phyloP scores from a whole-genome alignment of 306 rosid species.

The Oxytropis ochrocephala region DNA sequence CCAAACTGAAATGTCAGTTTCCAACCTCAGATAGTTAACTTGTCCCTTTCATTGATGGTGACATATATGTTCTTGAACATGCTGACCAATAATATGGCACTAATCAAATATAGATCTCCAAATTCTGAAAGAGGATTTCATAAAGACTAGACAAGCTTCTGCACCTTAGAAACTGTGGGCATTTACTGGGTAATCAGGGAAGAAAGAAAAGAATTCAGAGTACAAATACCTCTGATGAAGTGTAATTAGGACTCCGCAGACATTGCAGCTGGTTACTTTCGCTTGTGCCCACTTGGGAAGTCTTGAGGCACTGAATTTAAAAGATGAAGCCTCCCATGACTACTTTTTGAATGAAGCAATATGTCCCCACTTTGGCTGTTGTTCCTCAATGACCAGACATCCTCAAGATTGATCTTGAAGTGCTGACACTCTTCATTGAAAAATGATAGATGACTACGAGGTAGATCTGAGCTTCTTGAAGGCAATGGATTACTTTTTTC shows the following conservation, averaged over 20 bases:
- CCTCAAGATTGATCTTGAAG: slow-evolving; percentile 17
- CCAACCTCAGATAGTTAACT: neutral
- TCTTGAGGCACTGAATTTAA: slow-evolving; percentile 67
- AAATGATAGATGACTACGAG: slow-evolving; percentile 23
- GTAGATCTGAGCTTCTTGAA: slow-evolving; percentile 37
- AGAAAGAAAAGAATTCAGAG: slow-evolving; percentile 13
- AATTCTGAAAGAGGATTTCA: neutral
- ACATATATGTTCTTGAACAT: neutral
- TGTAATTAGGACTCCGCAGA: slow-evolving; percentile 19
- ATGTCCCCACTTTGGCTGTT: slow-evolving; percentile 18
- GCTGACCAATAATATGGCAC: neutral
- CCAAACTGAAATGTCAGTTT: neutral
- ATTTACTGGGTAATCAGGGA: too few species aligned
- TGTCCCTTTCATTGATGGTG: neutral
- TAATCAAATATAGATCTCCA: neutral
- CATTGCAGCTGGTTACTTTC: slow-evolving; percentile 35
- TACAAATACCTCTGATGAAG: slow-evolving; percentile 46
- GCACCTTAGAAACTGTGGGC: neutral
- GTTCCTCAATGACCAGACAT: slow-evolving; percentile 14
- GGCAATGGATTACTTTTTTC: slow-evolving; percentile 34
- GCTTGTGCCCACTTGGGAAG: slow-evolving; percentile 78
- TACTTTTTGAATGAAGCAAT: slow-evolving; percentile 21
- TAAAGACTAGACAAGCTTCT: slow-evolving; percentile 5
- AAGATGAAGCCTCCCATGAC: slow-evolving; percentile 38
- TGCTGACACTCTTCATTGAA: slow-evolving; percentile 30